phyloP scores from a whole-genome alignment of 1,284 basidiomycete genomes.

The Pseudozyma hubeiensis region DNA sequence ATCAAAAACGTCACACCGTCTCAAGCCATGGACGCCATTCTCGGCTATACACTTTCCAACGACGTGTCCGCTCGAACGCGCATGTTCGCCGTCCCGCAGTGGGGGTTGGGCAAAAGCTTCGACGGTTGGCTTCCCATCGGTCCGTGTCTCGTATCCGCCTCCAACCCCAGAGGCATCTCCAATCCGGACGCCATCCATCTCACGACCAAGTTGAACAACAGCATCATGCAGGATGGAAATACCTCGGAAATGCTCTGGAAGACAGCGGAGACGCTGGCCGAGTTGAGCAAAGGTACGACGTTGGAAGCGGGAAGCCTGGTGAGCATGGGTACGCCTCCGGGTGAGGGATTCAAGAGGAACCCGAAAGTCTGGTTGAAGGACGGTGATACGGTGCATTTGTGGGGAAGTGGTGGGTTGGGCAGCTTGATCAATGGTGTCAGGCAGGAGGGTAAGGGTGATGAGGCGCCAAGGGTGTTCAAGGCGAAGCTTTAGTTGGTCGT shows the following conservation, averaged over 20 bases:
- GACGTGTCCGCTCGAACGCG: conserved; percentile 50
- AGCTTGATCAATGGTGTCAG: conserved; percentile 39
- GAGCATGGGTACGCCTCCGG: conserved; percentile 73
- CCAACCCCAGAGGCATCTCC: conserved; percentile 72
- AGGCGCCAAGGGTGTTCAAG: conserved; percentile 14
- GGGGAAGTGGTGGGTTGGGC: conserved; percentile 30
- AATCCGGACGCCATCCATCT: conserved; percentile 79
- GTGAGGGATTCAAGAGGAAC: conserved; percentile 81
- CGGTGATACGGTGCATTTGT: conserved; percentile 76
- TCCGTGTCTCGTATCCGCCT: conserved; percentile 31
- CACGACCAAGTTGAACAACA: conserved; percentile 78
- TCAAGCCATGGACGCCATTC: conserved; percentile 39
- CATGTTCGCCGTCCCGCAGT: conserved; percentile 58
- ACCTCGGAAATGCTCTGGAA: conserved; percentile 71
- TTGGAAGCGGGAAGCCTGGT: conserved; percentile 84
- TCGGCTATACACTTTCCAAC: conserved; percentile 57
- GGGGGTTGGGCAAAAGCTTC: conserved; percentile 54
- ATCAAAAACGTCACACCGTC: conserved; percentile 41
- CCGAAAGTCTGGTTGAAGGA: conserved; percentile 79
- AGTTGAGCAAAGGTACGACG: conserved; percentile 75
- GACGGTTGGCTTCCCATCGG: conserved; percentile 53
- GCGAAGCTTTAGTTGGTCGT: conserved; percentile 12
- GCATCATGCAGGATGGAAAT: conserved; percentile 78
- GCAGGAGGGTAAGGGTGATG: conserved; percentile 8
- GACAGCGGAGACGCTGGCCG: conserved; percentile 53